Evolutionary conservation across 164 flowering plant genomes (phyloP).

Genomic region (Magnolia changhungtana): DNA sequence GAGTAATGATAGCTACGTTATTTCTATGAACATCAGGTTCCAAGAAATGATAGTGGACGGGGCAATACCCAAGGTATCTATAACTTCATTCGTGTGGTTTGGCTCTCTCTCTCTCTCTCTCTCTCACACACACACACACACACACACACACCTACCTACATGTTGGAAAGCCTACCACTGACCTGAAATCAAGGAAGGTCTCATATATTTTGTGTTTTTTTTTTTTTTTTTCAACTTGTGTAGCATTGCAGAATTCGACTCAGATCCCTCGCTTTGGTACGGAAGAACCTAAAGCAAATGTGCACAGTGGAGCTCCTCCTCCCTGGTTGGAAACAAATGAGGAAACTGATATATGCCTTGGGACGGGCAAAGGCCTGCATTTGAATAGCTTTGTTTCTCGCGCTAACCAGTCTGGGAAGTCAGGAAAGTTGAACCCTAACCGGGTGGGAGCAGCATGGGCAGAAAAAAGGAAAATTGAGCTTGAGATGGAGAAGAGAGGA

Average conservation of each 20-base stretch:
- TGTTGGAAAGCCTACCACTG: not conserved
- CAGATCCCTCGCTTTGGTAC: conserved; percentile 25
- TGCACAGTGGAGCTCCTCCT: conserved; percentile 90
- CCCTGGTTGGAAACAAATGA: conserved; percentile 69
- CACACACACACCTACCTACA: too few species aligned
- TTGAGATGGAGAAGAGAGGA: conserved; percentile 87
- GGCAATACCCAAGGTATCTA: conserved; percentile 41
- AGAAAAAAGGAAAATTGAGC: conserved; percentile 74
- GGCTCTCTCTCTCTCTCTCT: not conserved
- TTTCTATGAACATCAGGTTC: conserved; percentile 29
- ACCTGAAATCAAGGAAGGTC: not conserved
- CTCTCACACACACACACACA: not conserved
- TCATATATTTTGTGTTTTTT: not conserved
- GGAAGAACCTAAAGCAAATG: conserved; percentile 48
- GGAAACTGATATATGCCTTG: conserved; percentile 25
- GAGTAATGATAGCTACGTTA: not conserved
- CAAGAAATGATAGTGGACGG: conserved; percentile 22
- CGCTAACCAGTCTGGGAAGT: conserved; percentile 30
- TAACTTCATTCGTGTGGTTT: conserved; percentile 5
- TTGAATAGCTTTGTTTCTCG: conserved; percentile 13
- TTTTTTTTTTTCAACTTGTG: conserved; percentile 4
- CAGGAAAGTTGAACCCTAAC: conserved; percentile 65
- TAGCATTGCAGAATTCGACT: conserved; percentile 42
- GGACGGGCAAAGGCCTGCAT: conserved; percentile 10
- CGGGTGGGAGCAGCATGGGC: conserved; percentile 99